A percentile compares a stretch with the other conserved stretches of the same genome.
Evolutionary conservation across 2,329 filamentous ascomycete genomes (phyloP).

Genomic region (Diaporthe nobilis): DNA sequence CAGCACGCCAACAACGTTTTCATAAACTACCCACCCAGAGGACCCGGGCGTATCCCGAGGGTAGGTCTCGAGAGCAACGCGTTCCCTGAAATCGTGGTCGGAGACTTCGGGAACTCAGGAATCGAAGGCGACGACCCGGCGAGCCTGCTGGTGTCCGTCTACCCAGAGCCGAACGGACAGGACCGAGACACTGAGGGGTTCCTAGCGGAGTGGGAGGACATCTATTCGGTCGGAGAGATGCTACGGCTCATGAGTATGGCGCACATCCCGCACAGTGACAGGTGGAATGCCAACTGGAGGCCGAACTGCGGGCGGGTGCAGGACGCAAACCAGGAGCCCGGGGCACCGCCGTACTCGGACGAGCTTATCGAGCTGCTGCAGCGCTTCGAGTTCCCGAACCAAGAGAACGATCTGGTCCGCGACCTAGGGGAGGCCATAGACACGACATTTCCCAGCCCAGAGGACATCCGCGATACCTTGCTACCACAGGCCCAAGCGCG

Average conservation of each 20-base stretch:
- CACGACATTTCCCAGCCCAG: conserved; percentile 14
- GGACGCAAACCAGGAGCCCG: not conserved
- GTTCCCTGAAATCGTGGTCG: conserved; percentile 13
- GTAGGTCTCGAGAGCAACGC: conserved; percentile 1
- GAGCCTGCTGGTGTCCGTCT: not conserved
- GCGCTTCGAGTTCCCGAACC: not conserved
- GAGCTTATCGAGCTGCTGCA: conserved; percentile 7
- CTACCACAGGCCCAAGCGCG: not conserved
- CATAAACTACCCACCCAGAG: not conserved
- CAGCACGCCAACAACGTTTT: conserved; percentile 9
- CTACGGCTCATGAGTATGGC: not conserved
- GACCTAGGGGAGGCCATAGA: not conserved
- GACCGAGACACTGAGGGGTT: not conserved
- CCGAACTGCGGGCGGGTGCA: not conserved
- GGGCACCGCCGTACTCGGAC: conserved; percentile 21
- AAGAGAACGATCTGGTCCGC: not conserved
- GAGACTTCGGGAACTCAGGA: conserved; percentile 1
- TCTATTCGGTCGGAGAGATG: not conserved
- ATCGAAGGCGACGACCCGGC: not conserved
- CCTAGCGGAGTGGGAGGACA: not conserved
- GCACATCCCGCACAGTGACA: not conserved
- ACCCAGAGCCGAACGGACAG: not conserved
- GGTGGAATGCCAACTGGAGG: not conserved
- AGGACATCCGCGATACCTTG: not conserved
- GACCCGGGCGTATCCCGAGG: not conserved